A percentile compares a stretch with the other conserved stretches of the same genome.
These are phyloP conservation scores for Theobroma grandiflorum DNA, from an alignment of 441 rosid species.

Conservation along the genomic window DNA sequence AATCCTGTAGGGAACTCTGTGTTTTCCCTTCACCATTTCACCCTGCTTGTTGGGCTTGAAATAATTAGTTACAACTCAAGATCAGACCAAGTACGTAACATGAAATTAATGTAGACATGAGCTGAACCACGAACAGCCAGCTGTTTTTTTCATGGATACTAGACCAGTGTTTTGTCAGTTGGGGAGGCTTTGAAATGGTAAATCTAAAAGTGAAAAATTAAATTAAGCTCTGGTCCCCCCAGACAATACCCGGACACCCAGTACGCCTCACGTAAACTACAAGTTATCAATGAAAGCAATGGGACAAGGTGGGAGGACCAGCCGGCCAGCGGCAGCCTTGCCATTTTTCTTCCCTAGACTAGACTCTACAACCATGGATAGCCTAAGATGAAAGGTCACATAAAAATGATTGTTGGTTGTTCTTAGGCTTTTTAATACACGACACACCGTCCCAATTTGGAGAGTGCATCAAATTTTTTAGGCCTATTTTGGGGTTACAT, in stretches of 20 bases:
- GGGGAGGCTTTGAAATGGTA: neutral
- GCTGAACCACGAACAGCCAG: neutral
- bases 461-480: too few species aligned
- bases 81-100: neutral
- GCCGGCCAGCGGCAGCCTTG: neutral
- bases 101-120: neutral
- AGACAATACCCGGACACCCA: neutral
- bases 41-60: neutral
- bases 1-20: too few species aligned
- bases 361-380: too few species aligned
- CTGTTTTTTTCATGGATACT: neutral
- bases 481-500: too few species aligned
- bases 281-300: slow-evolving; percentile 15
- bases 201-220: neutral
- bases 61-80: neutral
- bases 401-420: too few species aligned
- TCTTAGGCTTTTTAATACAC: too few species aligned
- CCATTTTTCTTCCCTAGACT: neutral
- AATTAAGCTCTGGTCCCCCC: slow-evolving; percentile 16
- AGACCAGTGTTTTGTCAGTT: neutral
- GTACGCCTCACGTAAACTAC: neutral
- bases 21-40: neutral
- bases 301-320: slow-evolving; percentile 9
- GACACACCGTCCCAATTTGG: too few species aligned
- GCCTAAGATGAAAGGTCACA: too few species aligned